Evolutionary conservation across 306 rosid genomes (phyloP), one percentile per base, ranked within the genome.

Genomic region (Castanea mollissima): DNA sequence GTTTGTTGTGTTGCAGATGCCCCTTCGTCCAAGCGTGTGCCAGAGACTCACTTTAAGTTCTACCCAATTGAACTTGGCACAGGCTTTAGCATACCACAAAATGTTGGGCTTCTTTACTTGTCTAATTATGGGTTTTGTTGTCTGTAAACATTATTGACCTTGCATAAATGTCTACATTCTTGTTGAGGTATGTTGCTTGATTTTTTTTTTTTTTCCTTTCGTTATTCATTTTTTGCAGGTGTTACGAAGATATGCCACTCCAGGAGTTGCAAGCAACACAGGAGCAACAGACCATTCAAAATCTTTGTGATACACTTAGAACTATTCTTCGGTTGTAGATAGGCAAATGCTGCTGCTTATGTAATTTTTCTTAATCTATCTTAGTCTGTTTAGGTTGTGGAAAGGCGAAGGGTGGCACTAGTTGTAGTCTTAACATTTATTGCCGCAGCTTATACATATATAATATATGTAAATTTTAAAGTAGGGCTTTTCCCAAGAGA

Each of bases 191-290:
- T 41, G 62, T 38, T 78, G 52, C 51, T 57, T 25, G 71, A n/a
- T 49, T 73, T 69, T 41, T 38, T 78, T 73, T 38, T 78, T 73
- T 54, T 63, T 68, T 25, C 27, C 72, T 73, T 7, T 7, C 11
- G 59, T 4, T 44, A 83, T 41, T 59, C 76, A 55, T 74, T 41
- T 41, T 41, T 21, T 86, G 74, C 80, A 95, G 99, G 97, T 95
- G 98, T 85, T 95, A 90, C 2, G 99, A 95, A 86, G 99, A 95
- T 81, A 91, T 95, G 98, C 94, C 99, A 13, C 93, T 95, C 25
- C 97, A 90, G 83, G 99, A 95, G 76, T 55, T 90, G 86, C 99
- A 95, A 84, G 99, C 93, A 70, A 85, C 88, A 55, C 97, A 93
- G 83, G 98, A 93, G 76, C 98, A 95, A 84, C 93, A 88, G 73